Evolutionary conservation across 1,139 yeast species (phyloP), one percentile per base, ranked within the genome.

Genomic region (Eremothecium cymbalariae): DNA sequence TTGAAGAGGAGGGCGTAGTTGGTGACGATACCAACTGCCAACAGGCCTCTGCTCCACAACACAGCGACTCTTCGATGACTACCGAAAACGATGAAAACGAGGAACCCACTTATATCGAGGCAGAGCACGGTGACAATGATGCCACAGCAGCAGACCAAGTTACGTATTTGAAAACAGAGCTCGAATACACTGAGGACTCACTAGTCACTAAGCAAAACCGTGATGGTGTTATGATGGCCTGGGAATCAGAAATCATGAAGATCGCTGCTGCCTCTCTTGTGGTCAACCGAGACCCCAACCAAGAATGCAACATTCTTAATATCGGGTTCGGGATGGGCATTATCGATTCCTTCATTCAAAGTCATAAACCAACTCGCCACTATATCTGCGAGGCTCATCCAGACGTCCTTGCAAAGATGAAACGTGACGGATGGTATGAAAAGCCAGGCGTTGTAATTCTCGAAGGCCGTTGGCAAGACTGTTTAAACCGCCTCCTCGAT

Each of bases 261-360:
- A 65, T 77, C 15, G 94, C 94, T 1, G 80, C 94, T 38, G 76
- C 79, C 18, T 63, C 86, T 0, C 55, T 86, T 12, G 75, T 79
- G 55, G 62, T 64, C 34, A 63, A 68, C 3, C 36, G 59, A 24
- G 37, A 45, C 9, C 44, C 51, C 9, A 57, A 55, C 4, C 71
- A 67, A 23, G 51, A 63, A 1, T 60, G 73, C 8, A 65, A 63
- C 17, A 73, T 88, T 2, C 63, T 88, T 32, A 88, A 88, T 50
- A 83, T 88, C 31, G 97, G 97, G 0, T 88, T 88, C 54, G 97
- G 97, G 2, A 84, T 88, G 95, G 97, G 97, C 2, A 86, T 88
- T 36, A 86, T 88, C 39, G 97, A 88, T 56, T 61, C 72, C 2
- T 74, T 78, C 70, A 79, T 88, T 41, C 83, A 82, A 51, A 63